Evolutionary conservation across 768 basidiomycete genomes (phyloP).

Genomic region (Trametes villosa): DNA sequence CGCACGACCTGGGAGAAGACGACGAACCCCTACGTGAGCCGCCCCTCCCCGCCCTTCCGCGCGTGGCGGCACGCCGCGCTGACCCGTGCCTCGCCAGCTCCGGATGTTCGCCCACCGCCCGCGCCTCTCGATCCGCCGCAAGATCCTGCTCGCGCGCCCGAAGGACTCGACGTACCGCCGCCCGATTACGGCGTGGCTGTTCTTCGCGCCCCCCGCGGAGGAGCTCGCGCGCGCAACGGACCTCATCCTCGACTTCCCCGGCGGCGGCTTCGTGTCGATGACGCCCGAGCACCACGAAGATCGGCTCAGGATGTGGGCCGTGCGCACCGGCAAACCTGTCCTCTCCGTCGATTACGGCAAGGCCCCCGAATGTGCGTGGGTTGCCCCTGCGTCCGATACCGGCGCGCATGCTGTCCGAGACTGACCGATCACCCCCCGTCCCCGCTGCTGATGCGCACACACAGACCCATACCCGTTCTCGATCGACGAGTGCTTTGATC

Average conservation of each 20-base stretch:
- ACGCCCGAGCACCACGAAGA: conserved; percentile 96
- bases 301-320: conserved; percentile 85
- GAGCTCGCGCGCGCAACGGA: conserved; percentile 73
- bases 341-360: conserved; percentile 94
- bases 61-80: neutral
- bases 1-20: conserved; percentile 98
- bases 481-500: conserved; percentile 93
- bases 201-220: conserved; percentile 70
- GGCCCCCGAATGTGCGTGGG: conserved; percentile 84
- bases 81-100: conserved; percentile 51
- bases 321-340: conserved; percentile 75
- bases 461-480: conserved; percentile 97
- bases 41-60: conserved; percentile 15
- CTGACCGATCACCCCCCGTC: conserved; percentile 13
- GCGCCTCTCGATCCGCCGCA: conserved; percentile 63
- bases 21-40: conserved; percentile 82
- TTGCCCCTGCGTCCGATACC: neutral
- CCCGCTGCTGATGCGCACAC: neutral
- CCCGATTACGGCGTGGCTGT: conserved; percentile 83
- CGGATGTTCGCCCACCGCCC: conserved; percentile 68
- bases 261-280: conserved; percentile 98
- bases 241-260: conserved; percentile 90
- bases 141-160: conserved; percentile 84
- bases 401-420: neutral
- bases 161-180: conserved; percentile 73